Evolutionary conservation across 257 asterid species (phyloP).

Genomic region (Sherardia arvensis): DNA sequence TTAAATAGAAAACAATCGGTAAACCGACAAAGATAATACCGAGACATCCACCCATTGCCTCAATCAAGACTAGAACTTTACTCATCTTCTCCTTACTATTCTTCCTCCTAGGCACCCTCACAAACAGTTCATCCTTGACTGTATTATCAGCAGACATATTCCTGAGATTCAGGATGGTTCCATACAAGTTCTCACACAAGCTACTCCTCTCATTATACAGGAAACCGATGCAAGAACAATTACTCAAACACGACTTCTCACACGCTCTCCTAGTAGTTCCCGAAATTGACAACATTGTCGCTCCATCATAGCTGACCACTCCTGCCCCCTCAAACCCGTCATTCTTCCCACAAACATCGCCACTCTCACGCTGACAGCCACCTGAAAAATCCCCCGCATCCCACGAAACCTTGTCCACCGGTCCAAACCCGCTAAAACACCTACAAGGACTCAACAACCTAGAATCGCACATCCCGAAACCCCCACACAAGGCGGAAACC

Average conservation of each 20-base stretch:
- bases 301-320: constrained; percentile 36
- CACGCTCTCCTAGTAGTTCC: constrained; percentile 47
- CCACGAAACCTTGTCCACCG: constrained; percentile 44
- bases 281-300: constrained; percentile 24
- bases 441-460: constrained; percentile 39
- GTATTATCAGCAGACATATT: constrained; percentile 38
- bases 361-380: constrained; percentile 44
- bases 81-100: constrained; percentile 18
- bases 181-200: constrained; percentile 51
- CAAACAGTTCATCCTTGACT: constrained; percentile 32
- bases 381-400: constrained; percentile 51
- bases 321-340: constrained; percentile 64
- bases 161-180: constrained; percentile 43
- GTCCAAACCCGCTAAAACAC: constrained; percentile 51
- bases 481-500: constrained; percentile 62
- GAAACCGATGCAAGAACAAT: constrained; percentile 69
- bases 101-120: constrained; percentile 36
- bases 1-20: constrained; percentile 25
- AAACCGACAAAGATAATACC: constrained; percentile 33
- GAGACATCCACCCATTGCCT: constrained; percentile 34
- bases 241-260: constrained; percentile 39
- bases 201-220: constrained; percentile 32
- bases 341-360: constrained; percentile 27
- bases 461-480: constrained; percentile 51
- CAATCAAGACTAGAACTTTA: constrained; percentile 28